Percentiles rank a stretch among this genome's conserved stretches.
Conservation (phyloP, 2,329 filamentous ascomycete genomes). For the Diaporthe sp. region DNA sequence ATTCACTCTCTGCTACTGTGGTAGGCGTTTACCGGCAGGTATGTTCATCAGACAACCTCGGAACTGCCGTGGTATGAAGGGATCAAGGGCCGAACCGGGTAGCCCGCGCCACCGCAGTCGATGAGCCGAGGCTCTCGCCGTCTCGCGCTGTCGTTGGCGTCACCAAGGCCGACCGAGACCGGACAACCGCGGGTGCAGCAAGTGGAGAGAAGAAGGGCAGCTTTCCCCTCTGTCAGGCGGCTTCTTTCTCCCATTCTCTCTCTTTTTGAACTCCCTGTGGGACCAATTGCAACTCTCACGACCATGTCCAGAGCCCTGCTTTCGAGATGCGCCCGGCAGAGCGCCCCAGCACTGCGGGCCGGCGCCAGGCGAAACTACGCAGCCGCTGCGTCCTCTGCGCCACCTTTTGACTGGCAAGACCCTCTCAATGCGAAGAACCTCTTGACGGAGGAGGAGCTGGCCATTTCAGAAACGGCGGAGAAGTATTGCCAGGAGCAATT, state of each 20-base stretch:
- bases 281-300: conserved; percentile 23
- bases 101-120: conserved; percentile 21
- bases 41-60: neutral
- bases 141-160: conserved; percentile 22
- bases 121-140: conserved; percentile 27
- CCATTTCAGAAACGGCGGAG: conserved; percentile 91
- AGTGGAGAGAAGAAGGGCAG: conserved; percentile 19
- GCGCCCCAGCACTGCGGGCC: conserved; percentile 36
- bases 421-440: conserved; percentile 82
- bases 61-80: neutral
- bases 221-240: neutral
- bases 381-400: conserved; percentile 48
- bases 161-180: conserved; percentile 33
- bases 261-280: neutral
- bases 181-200: conserved; percentile 10
- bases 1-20: neutral
- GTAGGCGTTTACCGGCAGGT: neutral
- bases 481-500: conserved; percentile 94
- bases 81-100: conserved; percentile 11
- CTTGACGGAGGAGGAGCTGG: conserved; percentile 90
- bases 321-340: conserved; percentile 38
- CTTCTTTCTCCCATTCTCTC: neutral
- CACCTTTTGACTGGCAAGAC: conserved; percentile 90
- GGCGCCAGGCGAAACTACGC: conserved; percentile 40
- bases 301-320: conserved; percentile 40